Evolutionary conservation across 2,329 filamentous ascomycete species (phyloP).

Genomic region (Curvularia hawaiiensis): DNA sequence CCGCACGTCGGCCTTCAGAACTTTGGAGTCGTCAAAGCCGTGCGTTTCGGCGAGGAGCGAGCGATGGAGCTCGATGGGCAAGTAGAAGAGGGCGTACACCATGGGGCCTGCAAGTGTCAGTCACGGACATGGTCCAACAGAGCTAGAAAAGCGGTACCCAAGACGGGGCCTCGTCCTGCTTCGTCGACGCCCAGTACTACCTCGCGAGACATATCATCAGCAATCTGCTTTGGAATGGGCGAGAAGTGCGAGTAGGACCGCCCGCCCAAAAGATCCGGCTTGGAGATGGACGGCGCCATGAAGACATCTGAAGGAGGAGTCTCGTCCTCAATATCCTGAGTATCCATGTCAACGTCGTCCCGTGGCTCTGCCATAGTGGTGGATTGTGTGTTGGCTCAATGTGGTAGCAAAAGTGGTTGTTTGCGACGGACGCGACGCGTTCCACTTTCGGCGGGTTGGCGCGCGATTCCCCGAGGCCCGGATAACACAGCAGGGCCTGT

Average conservation of each 20-base stretch:
- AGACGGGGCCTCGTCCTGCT: slow-evolving; percentile 90
- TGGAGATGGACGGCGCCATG: slow-evolving; percentile 54
- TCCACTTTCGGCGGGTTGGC: slow-evolving; percentile 6
- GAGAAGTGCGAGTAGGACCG: slow-evolving; percentile 57
- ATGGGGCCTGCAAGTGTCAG: slow-evolving; percentile 62
- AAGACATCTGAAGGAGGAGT: slow-evolving; percentile 49
- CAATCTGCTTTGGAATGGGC: slow-evolving; percentile 48
- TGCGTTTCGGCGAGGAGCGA: slow-evolving; percentile 77
- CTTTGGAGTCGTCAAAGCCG: slow-evolving; percentile 95
- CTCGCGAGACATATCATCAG: slow-evolving; percentile 56
- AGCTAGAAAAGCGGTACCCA: slow-evolving; percentile 63
- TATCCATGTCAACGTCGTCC: slow-evolving; percentile 43
- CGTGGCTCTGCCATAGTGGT: slow-evolving; percentile 33
- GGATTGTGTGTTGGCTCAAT: background rate
- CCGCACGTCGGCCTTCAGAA: slow-evolving; percentile 80
- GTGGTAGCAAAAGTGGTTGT: slow-evolving; percentile 11
- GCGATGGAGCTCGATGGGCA: slow-evolving; percentile 67
- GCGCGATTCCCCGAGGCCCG: slow-evolving; percentile 13
- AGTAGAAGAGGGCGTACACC: slow-evolving; percentile 74
- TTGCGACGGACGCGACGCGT: slow-evolving; percentile 25
- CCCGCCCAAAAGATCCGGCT: slow-evolving; percentile 47
- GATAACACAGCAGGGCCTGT: slow-evolving; percentile 3
- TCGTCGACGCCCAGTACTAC: slow-evolving; percentile 92
- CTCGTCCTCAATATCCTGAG: slow-evolving; percentile 43
- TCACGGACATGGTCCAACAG: slow-evolving; percentile 2